Base-by-base conservation (phyloP, 2,329 filamentous ascomycete species). In the Paracoccidioides lutzii region DNA sequence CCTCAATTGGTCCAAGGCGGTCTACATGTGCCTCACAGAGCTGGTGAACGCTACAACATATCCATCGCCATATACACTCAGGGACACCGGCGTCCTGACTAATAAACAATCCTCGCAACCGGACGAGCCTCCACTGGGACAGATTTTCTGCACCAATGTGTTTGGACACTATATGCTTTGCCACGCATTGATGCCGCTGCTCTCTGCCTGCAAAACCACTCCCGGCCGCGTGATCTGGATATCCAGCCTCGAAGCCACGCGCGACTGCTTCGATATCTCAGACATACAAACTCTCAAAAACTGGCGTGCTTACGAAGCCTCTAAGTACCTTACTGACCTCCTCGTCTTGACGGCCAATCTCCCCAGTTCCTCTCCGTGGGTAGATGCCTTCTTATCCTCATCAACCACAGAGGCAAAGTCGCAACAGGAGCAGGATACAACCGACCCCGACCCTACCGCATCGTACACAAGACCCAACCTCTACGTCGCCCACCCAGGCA, bases 151-250 rank as follows among this genome's bases (percentile, higher is more conserved):
- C 67, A 85, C 91, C 52, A 97, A 97, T 66, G 80, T 95, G 35
- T 97, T 98, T 67, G 93, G 93, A 0, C 93, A 98, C 73, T 97
- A 98, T 68, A 74, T 96, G 65, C 81, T 98, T 30, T 81, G 82
- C 14, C 90, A 95, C 69, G 82, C 85, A 65, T 78, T 97, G 9
- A 78, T 86, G 61, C 85, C 88, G 0, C 75, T 96, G 9, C 78
- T 98, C 62, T 73, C 75, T 63, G 65, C 70, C 14, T 63, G 64
- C 43, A 30, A 30, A 32, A 60, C 71, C 56, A 66, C 75, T 1
- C 66, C 68, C 2, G 87, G 83, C 7, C 82, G 89, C 52, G 79
- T 98, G 53, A 80, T 97, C 60, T 97, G 91, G 90, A 82, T 90
- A 8, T 87, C 85, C 59, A 94, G 87, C 64, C 73, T 96, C 51